Percentiles rank a stretch among this genome's conserved stretches.
phyloP scores from a whole-genome alignment of 2,329 filamentous ascomycete species.

The Hirsutella rhossiliensis region DNA sequence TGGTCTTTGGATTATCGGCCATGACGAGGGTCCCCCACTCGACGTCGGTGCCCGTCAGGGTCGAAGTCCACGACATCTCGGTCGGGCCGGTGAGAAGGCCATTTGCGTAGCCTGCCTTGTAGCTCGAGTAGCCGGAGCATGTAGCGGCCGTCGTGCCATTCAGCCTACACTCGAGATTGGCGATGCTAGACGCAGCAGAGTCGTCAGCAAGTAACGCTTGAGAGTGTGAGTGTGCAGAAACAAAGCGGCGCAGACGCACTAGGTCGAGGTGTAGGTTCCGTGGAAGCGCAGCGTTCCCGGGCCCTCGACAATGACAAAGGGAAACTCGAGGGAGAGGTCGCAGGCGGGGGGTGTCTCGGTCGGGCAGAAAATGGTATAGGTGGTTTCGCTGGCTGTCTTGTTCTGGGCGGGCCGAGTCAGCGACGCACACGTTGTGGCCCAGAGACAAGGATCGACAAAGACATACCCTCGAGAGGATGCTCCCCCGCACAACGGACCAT shows the following conservation, averaged over 20 bases:
- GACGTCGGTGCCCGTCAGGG: constrained; percentile 27
- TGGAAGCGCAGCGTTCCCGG: constrained; percentile 30
- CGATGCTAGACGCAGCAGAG: constrained; percentile 21
- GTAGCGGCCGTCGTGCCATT: constrained; percentile 29
- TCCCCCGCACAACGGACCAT: constrained; percentile 33
- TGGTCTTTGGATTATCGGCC: constrained; percentile 20
- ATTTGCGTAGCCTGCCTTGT: constrained; percentile 24
- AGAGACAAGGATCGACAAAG: background rate
- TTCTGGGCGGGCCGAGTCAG: constrained; percentile 16
- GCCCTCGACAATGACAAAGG: constrained; percentile 34
- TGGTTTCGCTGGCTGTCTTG: constrained; percentile 21
- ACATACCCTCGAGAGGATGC: constrained; percentile 30
- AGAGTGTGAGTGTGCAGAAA: too few relatives aligned
- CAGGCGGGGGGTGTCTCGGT: constrained; percentile 27
- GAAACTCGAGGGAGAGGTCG: constrained; percentile 31
- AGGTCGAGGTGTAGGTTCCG: constrained; percentile 28
- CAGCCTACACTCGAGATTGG: constrained; percentile 29
- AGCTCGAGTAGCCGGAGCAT: constrained; percentile 36
- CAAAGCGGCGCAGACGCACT: constrained; percentile 17
- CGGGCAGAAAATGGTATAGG: constrained; percentile 37
- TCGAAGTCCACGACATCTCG: constrained; percentile 31
- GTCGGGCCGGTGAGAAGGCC: constrained; percentile 28
- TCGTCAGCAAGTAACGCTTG: background rate
- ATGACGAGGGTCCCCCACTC: constrained; percentile 33
- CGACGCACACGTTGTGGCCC: background rate